phyloP scores from a whole-genome alignment of 2,329 filamentous ascomycete genomes.

The Colletotrichum coccodes region DNA sequence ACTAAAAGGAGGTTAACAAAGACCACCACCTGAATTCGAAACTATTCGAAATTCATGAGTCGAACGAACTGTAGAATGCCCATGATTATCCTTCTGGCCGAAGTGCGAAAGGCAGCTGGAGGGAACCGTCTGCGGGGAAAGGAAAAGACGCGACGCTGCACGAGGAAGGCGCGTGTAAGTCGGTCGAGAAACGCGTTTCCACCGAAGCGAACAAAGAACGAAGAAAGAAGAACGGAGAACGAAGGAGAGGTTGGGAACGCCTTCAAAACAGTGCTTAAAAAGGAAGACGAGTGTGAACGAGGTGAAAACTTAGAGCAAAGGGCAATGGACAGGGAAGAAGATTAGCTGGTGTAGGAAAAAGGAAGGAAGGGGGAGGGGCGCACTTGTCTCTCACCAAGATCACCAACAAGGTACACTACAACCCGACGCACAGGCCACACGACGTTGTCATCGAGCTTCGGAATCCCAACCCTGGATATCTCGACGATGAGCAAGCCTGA shows the following conservation, averaged over 20 bases:
- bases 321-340: neutral
- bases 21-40: too few relatives aligned
- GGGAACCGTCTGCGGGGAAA: neutral
- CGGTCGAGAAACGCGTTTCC: too few relatives aligned
- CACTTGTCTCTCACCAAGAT: neutral
- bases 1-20: neutral
- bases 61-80: neutral
- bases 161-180: neutral
- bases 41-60: rapidly evolving
- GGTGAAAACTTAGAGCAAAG: too few relatives aligned
- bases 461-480: neutral
- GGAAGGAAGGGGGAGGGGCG: neutral
- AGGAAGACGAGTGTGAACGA: neutral
- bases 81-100: neutral
- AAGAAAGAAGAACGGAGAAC: too few relatives aligned
- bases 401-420: neutral
- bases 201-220: too few relatives aligned
- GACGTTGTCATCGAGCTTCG: neutral
- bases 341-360: too few relatives aligned
- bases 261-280: neutral
- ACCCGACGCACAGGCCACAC: neutral
- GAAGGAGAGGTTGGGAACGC: too few relatives aligned
- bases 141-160: neutral
- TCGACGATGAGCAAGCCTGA: neutral
- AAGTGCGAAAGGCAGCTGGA: neutral